Evolutionary conservation across 2,329 filamentous ascomycete genomes (phyloP), one percentile per base, ranked within the genome.

Genomic region (Emmonsiellopsis sp.): DNA sequence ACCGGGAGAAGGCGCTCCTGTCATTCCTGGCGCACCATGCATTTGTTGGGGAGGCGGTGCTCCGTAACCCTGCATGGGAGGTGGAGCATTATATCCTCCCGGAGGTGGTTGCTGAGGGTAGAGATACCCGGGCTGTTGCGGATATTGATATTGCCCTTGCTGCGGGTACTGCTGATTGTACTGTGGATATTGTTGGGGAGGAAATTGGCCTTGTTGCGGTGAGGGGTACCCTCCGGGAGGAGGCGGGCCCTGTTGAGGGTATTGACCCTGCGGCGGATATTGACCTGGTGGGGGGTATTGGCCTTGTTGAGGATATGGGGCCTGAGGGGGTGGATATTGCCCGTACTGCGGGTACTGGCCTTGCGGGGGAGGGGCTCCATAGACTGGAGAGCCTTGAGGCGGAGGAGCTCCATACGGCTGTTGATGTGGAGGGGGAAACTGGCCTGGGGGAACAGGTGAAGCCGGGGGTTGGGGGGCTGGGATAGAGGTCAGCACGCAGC

Each of bases 1-100:
- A 39, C 88, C 88, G 1, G 79, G 70, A 0, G 85, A 85, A 0
- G 86, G 78, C 9, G 2, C 10, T 40, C 9, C 33, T 6, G 4
- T n/a, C 3, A 79, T 80, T 31, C 84, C 46, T 45, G 21, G 40
- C 9, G 13, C 21, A 10, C 36, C 40, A 32, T 32, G 37, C 32
- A 36, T 42, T 17, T 42, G 48, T 7, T 21, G 14, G 6, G 43
- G 1, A n/a, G 55, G 49, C 10, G 55, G 53, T 32, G 43, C 45
- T 14, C 49, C 55, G 27, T 57, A 56, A 21, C 47, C 52, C 5
- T 40, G 43, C 17, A 50, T 50, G 13, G 34, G 48, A 17, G 46
- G 47, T 31, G 50, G 51, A n/a, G 48, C 37, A 10, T 50, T 47
- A 31, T 58, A 51, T 2, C 42, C 52, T 17, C 42, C 32, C 8